Percentiles rank a stretch among this genome's conserved stretches.
Evolutionary conservation across 805 yeast species (phyloP).

Genomic region (Saturnispora galanensis): DNA sequence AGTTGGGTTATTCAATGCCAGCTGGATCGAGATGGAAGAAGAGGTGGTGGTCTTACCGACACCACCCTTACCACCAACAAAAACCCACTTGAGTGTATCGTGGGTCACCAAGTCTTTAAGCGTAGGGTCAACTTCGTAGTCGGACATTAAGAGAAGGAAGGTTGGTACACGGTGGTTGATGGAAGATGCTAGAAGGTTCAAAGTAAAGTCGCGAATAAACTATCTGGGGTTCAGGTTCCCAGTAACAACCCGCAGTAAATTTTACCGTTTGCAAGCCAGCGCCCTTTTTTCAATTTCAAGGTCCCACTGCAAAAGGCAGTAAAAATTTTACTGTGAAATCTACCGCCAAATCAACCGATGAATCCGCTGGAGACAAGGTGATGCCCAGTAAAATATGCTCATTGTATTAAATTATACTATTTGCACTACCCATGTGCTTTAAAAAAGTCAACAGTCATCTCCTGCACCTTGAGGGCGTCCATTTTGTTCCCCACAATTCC

Average conservation of each 20-base stretch:
- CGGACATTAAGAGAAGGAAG: conserved; percentile 23
- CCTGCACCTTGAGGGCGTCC: neutral
- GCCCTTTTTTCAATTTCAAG: no score
- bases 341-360: no score
- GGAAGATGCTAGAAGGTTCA: no score
- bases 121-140: conserved; percentile 61
- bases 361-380: no score
- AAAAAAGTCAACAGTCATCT: conserved; percentile 7
- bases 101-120: conserved; percentile 53
- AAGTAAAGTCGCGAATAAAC: no score
- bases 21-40: conserved; percentile 87
- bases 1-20: conserved; percentile 70
- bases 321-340: no score
- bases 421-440: neutral
- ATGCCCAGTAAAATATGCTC: neutral
- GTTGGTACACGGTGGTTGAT: neutral
- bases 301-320: no score
- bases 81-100: conserved; percentile 84
- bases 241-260: no score
- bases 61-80: conserved; percentile 99
- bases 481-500: conserved; percentile 17
- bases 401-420: neutral
- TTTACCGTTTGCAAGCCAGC: no score
- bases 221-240: no score
- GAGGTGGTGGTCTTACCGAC: conserved; percentile 98